Evolutionary conservation across 2,329 filamentous ascomycete genomes (phyloP), one percentile per base, ranked within the genome.

Genomic region (Lasiodiplodia citricola): DNA sequence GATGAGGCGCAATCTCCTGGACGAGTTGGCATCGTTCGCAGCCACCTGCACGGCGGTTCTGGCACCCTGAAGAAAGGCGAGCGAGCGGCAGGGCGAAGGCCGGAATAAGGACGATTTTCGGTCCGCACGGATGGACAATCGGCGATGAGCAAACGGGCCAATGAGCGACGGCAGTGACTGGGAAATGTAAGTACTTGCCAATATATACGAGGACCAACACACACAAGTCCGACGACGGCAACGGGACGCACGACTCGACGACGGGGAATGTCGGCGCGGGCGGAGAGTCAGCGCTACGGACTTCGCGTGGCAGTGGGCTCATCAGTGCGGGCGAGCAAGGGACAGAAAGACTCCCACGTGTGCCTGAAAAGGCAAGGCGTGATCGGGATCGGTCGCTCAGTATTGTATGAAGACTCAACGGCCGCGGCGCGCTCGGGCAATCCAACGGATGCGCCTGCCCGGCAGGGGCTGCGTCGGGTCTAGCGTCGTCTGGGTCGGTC

Each of bases 381-480:
- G 60, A 64, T 64, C 60, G 60, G 11, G 60, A 64, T 64, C 60
- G 60, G 60, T 37, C 31, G 25, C 10, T 51, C 35, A 28, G 44
- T 11, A 11, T 35, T 18, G 60, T 47, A 13, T 52, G 47, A 64
- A 52, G 31, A 31, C 44, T 52, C 60, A 64, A 52, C 31, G 60
- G 25, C 35, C 25, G 25, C 21, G 14, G 13, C 47, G 57, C 57
- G 7, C 16, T 18, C 21, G 16, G 25, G 58, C 58, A 28, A 50
- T 6, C 25, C 58, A 63, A 47, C 28, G 58, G 41, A 44, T 35
- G 28, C 41, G 18, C 28, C 41, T 51, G 58, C 44, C 5, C 23
- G 25, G 41, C 60, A 31, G 47, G 60, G 47, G 6, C 60, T 64
- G 44, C 21, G 60, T 37, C 44, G 31, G 60, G 60, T 28, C 47